These are phyloP conservation scores for Plasmodium reichenowi DNA, from an alignment of 169 alveolate species.

Conservation along the genomic window DNA sequence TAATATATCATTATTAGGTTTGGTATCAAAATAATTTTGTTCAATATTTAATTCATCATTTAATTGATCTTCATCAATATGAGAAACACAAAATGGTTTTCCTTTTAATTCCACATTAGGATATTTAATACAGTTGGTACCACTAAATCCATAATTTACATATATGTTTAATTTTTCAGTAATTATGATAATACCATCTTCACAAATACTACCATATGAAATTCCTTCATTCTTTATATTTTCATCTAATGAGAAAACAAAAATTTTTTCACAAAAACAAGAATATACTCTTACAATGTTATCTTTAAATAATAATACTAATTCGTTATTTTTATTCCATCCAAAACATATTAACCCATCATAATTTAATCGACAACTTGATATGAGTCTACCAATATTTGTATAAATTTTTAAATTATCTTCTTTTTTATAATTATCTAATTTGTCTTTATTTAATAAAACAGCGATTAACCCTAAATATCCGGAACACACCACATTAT, in stretches of 20 bases:
- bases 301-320: constrained; percentile 82
- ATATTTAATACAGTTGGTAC: constrained; percentile 56
- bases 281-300: constrained; percentile 83
- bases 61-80: constrained; percentile 38
- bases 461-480: constrained; percentile 56
- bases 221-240: constrained; percentile 73
- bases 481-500: constrained; percentile 51
- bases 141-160: constrained; percentile 68
- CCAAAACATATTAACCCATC: constrained; percentile 72
- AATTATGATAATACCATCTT: constrained; percentile 60
- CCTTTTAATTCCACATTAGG: constrained; percentile 55
- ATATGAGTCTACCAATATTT: constrained; percentile 63
- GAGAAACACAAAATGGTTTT: constrained; percentile 40
- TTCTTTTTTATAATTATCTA: constrained; percentile 65
- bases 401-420: constrained; percentile 66
- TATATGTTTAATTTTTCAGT: constrained; percentile 53
- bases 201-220: constrained; percentile 35
- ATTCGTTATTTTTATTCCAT: constrained; percentile 68
- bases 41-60: constrained; percentile 46
- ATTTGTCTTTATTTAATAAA: constrained; percentile 44
- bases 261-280: constrained; percentile 80
- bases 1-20: constrained; percentile 32
- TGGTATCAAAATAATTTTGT: constrained; percentile 62
- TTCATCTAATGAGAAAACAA: constrained; percentile 77
- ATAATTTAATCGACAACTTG: constrained; percentile 48